Evolutionary conservation across 352 stramenopile genomes (phyloP).

Genomic region (Phytopythium litorale): DNA sequence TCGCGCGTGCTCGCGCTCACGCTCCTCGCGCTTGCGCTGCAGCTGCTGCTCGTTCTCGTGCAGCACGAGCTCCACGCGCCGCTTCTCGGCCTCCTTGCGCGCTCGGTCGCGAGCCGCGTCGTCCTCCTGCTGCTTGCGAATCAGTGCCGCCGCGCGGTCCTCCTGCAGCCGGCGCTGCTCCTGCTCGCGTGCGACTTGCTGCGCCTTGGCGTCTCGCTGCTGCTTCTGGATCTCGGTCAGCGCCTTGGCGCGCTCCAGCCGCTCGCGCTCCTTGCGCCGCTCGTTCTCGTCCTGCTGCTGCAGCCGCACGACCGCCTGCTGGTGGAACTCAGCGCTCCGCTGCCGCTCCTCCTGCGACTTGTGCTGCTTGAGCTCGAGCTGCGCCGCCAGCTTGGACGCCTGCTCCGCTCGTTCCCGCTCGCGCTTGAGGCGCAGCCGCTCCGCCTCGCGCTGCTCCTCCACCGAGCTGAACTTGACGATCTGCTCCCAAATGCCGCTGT

Average conservation of each 20-base stretch:
- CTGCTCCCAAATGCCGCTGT: constrained; percentile 78
- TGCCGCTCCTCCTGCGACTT: constrained; percentile 33
- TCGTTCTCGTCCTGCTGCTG: constrained; percentile 51
- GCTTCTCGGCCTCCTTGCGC: constrained; percentile 55
- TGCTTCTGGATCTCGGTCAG: constrained; percentile 69
- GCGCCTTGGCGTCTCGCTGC: constrained; percentile 54
- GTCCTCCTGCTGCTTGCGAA: constrained; percentile 51
- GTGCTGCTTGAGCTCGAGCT: constrained; percentile 47
- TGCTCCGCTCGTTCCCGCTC: constrained; percentile 30
- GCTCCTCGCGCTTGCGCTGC: constrained; percentile 48
- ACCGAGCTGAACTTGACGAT: constrained; percentile 77
- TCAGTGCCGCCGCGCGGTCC: constrained; percentile 37
- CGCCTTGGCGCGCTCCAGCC: constrained; percentile 48
- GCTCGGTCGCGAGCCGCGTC: constrained; percentile 43
- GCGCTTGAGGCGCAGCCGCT: constrained; percentile 31
- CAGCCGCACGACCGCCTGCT: constrained; percentile 43
- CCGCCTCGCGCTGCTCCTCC: constrained; percentile 58
- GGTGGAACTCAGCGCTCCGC: constrained; percentile 43
- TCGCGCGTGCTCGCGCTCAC: constrained; percentile 46
- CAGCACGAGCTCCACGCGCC: constrained; percentile 50
- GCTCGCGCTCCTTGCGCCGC: constrained; percentile 45
- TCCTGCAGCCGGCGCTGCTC: constrained; percentile 53
- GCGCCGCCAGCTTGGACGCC: constrained; percentile 38
- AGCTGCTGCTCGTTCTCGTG: constrained; percentile 63
- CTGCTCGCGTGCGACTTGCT: constrained; percentile 46